Conservation (phyloP, 2,329 filamentous ascomycete genomes). For the Botrytis fragariae region DNA sequence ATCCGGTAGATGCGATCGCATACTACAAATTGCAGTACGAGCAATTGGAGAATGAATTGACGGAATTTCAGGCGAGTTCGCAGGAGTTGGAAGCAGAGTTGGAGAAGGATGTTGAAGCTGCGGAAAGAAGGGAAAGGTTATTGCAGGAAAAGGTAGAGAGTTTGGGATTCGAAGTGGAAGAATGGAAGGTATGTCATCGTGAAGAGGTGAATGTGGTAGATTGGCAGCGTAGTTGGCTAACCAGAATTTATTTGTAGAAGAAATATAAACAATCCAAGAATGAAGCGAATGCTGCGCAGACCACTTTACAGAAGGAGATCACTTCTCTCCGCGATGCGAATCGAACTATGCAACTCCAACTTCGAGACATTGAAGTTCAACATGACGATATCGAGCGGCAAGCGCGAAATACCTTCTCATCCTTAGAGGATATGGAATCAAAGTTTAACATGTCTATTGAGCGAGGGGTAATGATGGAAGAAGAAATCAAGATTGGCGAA, state of each 20-base stretch:
- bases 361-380: slow-evolving; percentile 94
- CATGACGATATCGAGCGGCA: slow-evolving; percentile 98
- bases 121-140: slow-evolving; percentile 86
- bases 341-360: slow-evolving; percentile 73
- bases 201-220: slow-evolving; percentile 16
- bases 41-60: slow-evolving; percentile 83
- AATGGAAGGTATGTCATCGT: slow-evolving; percentile 82
- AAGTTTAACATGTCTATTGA: slow-evolving; percentile 97
- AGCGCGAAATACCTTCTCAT: slow-evolving; percentile 91
- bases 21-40: slow-evolving; percentile 98
- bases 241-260: slow-evolving; percentile 51
- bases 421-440: slow-evolving; percentile 92
- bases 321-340: slow-evolving; percentile 84
- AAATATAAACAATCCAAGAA: slow-evolving; percentile 95
- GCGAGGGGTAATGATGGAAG: slow-evolving; percentile 86
- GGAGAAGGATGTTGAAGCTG: slow-evolving; percentile 92
- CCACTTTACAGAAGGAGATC: slow-evolving; percentile 88
- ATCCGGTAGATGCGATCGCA: slow-evolving; percentile 71
- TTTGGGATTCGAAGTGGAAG: slow-evolving; percentile 84
- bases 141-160: slow-evolving; percentile 85
- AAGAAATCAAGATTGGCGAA: slow-evolving; percentile 87
- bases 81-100: slow-evolving; percentile 91
- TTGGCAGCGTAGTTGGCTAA: slow-evolving; percentile 27
- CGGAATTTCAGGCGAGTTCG: slow-evolving; percentile 91
- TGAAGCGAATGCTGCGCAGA: slow-evolving; percentile 83